phyloP scores from a whole-genome alignment of 2,329 filamentous ascomycete genomes.

The Colletotrichum siamense region DNA sequence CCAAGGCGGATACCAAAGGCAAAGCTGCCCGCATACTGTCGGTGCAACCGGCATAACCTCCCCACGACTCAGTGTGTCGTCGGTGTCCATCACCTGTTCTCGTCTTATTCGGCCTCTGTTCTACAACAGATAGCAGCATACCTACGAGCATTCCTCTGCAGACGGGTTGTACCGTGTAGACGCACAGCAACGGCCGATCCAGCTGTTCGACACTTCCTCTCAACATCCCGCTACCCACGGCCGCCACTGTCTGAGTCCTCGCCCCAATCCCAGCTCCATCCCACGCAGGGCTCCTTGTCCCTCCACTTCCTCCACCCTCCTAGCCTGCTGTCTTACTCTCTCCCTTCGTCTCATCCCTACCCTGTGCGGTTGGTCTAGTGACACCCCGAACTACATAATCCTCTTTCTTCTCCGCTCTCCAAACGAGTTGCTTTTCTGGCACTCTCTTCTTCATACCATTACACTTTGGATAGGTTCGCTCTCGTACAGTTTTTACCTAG shows the following conservation, averaged over 20 bases:
- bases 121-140: background rate
- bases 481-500: conserved; percentile 2
- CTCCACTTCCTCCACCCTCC: conserved; percentile 4
- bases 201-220: background rate
- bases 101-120: background rate
- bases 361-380: background rate
- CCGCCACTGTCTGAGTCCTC: background rate
- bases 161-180: background rate
- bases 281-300: conserved; percentile 3
- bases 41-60: conserved; percentile 3
- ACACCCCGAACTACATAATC: conserved; percentile 16
- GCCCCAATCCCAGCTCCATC: conserved; percentile 10
- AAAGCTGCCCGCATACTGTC: conserved; percentile 8
- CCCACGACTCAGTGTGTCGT: background rate
- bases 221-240: background rate
- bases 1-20: conserved; percentile 11
- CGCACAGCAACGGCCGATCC: background rate
- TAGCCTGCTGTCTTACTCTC: conserved; percentile 13
- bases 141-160: background rate
- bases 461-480: conserved; percentile 17
- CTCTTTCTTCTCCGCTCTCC: conserved; percentile 8
- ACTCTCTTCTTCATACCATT: background rate
- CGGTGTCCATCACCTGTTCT: background rate
- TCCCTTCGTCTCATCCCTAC: conserved; percentile 3
- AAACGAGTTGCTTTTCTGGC: background rate